These are phyloP conservation scores for Dianthus caryophyllus DNA, from an alignment of 148 eudicot species.

Conservation along the genomic window DNA sequence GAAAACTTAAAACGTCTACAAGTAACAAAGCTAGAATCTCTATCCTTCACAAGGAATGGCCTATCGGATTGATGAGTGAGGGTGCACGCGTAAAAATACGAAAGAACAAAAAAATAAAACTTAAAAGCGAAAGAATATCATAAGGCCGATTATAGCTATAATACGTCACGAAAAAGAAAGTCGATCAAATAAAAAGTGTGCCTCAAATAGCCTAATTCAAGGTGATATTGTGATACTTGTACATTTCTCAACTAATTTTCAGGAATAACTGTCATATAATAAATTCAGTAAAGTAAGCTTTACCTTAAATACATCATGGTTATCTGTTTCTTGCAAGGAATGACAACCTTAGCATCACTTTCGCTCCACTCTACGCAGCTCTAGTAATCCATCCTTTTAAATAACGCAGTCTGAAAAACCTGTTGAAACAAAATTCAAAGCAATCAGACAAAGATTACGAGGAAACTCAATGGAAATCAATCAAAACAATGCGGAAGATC, in stretches of 20 bases:
- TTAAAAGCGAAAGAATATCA: neutral
- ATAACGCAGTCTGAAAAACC: constrained; percentile 2
- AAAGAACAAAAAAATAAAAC: neutral
- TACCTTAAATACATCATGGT: constrained; percentile 14
- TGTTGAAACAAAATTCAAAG: neutral
- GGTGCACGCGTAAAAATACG: too few relatives aligned
- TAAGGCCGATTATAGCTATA: neutral
- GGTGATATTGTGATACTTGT: neutral
- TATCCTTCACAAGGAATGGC: too few relatives aligned
- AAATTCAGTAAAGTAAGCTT: constrained; percentile 12
- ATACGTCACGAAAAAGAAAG: neutral
- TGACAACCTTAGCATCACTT: constrained; percentile 30
- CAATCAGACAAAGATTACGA: neutral
- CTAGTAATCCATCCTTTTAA: neutral
- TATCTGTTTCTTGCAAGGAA: constrained; percentile 63
- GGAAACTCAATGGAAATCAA: constrained; percentile 32
- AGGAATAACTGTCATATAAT: constrained; percentile 1
- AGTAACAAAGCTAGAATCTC: too few relatives aligned
- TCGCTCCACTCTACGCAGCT: constrained; percentile 26
- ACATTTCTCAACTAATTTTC: neutral
- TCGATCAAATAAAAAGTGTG: neutral
- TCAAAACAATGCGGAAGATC: constrained; percentile 5
- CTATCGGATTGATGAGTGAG: too few relatives aligned
- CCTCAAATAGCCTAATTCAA: neutral
- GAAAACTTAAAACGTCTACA: too few relatives aligned